Evolutionary conservation across 148 eudicot genomes (phyloP), one percentile per base, ranked within the genome.

Genomic region (Rhododendron mucronatum): DNA sequence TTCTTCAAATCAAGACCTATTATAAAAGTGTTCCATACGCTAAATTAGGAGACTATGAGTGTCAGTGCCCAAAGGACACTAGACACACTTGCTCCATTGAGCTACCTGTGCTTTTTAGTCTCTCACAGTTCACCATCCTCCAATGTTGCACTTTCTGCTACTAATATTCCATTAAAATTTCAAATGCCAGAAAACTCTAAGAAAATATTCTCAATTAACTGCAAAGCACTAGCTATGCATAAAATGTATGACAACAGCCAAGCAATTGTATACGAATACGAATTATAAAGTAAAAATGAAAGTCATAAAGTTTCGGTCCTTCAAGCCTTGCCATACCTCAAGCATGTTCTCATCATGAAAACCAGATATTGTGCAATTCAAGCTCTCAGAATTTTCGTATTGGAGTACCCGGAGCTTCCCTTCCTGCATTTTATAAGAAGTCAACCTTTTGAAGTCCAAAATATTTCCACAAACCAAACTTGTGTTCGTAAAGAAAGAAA

Each of bases 351-450:
- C 95, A 85, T 93, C 92, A n/a, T 89, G 88, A 87, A 86, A 88
- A 91, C 86, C 90, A 73, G 94, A 76, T 50, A 91, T 69, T 39
- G 90, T 80, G 87, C 82, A 87, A 79, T 87, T 90, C 71, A 83
- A 35, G 85, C 88, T 89, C 83, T 88, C 87, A 21, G 95, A 92
- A 82, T 79, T 87, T 88, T 94, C 95, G 69, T 86, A 92, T 78
- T 95, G 98, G 63, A 97, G 98, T 73, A 95, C 91, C 92, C 99
- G 92, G 57, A 97, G 98, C 90, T 94, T 97, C 75, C 99, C 99
- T 91, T 97, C 99, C 99, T 97, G 91, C 84, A 89, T 85, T 86
- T 85, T 33, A 48, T 21, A 76, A 74, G 53, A 45, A 88, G 47
- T 28, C 37, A 89, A 37, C 23, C 37, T 35, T 55, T 67, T 26